These are phyloP conservation scores for Blastomyces gilchristii DNA, from an alignment of 2,329 filamentous ascomycete genomes.

Conservation along the genomic window DNA sequence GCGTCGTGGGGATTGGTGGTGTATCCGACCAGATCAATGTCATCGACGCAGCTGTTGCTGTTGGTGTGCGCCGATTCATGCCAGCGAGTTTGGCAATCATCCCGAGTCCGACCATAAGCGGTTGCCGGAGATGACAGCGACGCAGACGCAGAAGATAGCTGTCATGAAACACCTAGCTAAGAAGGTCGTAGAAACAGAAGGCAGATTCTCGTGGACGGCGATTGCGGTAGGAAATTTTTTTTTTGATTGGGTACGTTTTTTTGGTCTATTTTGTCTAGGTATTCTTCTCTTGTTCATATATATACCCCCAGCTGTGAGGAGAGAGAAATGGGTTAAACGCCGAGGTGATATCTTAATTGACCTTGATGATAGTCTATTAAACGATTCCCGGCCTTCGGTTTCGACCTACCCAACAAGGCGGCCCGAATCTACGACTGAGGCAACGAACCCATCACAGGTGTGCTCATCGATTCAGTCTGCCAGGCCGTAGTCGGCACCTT, in stretches of 20 bases:
- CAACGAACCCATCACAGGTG: conserved; percentile 15
- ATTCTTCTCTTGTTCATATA: too few relatives aligned
- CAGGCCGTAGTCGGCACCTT: conserved; percentile 13
- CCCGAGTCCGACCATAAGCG: not conserved
- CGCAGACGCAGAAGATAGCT: conserved; percentile 12
- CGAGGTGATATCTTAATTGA: not conserved
- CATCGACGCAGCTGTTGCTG: conserved; percentile 7
- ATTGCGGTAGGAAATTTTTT: conserved; percentile 11
- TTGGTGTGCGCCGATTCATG: conserved; percentile 8
- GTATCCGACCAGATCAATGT: conserved; percentile 6
- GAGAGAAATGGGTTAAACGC: not conserved
- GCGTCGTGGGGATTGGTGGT: conserved; percentile 10
- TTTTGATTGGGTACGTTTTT: conserved; percentile 12
- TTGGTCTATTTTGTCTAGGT: not conserved
- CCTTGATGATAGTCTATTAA: not conserved
- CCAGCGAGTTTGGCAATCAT: conserved; percentile 8
- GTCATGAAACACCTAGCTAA: conserved; percentile 12
- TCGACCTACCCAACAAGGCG: conserved; percentile 22
- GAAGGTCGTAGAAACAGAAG: conserved; percentile 11
- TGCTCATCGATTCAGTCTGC: conserved; percentile 16
- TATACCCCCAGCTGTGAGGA: not conserved
- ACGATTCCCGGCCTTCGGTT: conserved; percentile 25
- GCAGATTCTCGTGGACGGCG: conserved; percentile 13
- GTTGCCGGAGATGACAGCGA: conserved; percentile 3
- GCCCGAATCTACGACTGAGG: conserved; percentile 19